phyloP scores from a whole-genome alignment of 2,329 filamentous ascomycete genomes.

The Cercospora sesami region DNA sequence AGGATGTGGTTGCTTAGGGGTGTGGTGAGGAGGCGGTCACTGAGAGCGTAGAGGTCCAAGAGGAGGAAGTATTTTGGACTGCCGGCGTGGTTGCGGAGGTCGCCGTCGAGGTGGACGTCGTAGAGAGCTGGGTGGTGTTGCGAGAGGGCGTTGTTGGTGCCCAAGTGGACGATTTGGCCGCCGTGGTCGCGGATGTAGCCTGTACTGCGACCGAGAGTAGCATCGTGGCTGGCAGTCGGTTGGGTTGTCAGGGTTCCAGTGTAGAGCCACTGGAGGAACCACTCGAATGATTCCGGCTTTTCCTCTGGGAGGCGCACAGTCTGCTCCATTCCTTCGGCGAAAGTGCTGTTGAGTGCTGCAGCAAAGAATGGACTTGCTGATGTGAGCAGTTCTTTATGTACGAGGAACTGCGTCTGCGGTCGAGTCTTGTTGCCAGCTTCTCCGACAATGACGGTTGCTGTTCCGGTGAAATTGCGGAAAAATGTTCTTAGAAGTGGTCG shows the following conservation, averaged over 20 bases:
- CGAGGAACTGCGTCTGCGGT: slow-evolving; percentile 43
- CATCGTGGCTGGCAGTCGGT: slow-evolving; percentile 17
- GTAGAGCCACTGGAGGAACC: slow-evolving; percentile 56
- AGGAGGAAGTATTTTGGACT: slow-evolving; percentile 54
- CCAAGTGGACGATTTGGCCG: slow-evolving; percentile 13
- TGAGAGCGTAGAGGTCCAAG: slow-evolving; percentile 50
- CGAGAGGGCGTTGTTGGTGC: not conserved
- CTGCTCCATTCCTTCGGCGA: slow-evolving; percentile 48
- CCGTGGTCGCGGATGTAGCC: slow-evolving; percentile 13
- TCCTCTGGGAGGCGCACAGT: slow-evolving; percentile 48
- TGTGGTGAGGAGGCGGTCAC: slow-evolving; percentile 50
- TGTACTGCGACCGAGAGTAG: slow-evolving; percentile 3
- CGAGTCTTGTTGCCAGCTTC: slow-evolving; percentile 30
- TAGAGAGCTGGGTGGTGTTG: slow-evolving; percentile 3
- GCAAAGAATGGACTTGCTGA: slow-evolving; percentile 53
- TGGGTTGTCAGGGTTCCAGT: slow-evolving; percentile 41
- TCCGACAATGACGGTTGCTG: slow-evolving; percentile 45
- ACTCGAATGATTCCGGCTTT: slow-evolving; percentile 49
- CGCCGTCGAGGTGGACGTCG: slow-evolving; percentile 36
- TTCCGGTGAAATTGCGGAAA: slow-evolving; percentile 44
- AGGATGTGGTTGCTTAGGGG: slow-evolving; percentile 48
- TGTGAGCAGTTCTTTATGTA: slow-evolving; percentile 53
- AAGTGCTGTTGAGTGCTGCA: slow-evolving; percentile 50
- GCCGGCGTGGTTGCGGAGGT: slow-evolving; percentile 48
- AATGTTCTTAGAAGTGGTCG: slow-evolving; percentile 41